A percentile compares a stretch with the other conserved stretches of the same genome.
These are phyloP conservation scores for Fusarium heterosporum DNA, from an alignment of 2,329 filamentous ascomycete genomes.

Conservation along the genomic window DNA sequence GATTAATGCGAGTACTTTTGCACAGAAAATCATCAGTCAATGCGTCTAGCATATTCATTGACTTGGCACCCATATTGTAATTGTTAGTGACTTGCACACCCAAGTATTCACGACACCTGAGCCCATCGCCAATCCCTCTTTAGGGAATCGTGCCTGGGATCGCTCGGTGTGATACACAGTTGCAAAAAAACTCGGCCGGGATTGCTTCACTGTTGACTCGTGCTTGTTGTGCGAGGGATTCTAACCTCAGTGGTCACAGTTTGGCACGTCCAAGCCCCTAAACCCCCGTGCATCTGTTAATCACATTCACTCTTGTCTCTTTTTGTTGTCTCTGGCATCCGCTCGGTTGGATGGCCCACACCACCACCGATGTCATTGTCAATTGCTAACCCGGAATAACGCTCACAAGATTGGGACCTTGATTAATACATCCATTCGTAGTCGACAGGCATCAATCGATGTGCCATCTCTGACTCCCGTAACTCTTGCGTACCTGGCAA, in stretches of 20 bases:
- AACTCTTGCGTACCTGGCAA: neutral
- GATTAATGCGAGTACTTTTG: slow-evolving; percentile 20
- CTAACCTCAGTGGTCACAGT: slow-evolving; percentile 30
- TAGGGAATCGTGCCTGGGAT: slow-evolving; percentile 35
- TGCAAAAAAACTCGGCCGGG: slow-evolving; percentile 1
- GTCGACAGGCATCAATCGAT: neutral
- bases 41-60: neutral
- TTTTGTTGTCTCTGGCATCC: slow-evolving; percentile 12
- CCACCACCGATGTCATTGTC: slow-evolving; percentile 26
- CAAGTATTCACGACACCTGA: slow-evolving; percentile 15
- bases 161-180: slow-evolving; percentile 25
- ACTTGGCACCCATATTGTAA: neutral
- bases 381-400: neutral
- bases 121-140: slow-evolving; percentile 41
- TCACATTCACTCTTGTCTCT: slow-evolving; percentile 29
- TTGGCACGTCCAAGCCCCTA: slow-evolving; percentile 21
- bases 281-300: slow-evolving; percentile 27
- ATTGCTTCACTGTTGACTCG: slow-evolving; percentile 12
- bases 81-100: neutral
- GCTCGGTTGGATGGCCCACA: slow-evolving; percentile 22
- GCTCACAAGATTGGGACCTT: slow-evolving; percentile 4
- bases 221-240: slow-evolving; percentile 19
- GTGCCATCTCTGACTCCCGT: too few species aligned
- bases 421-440: neutral
- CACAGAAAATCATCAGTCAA: neutral